A percentile compares a stretch with the other conserved stretches of the same genome.
These are phyloP conservation scores for Daldinia vernicosa DNA, from an alignment of 495 filamentous ascomycete genomes.

Conservation along the genomic window DNA sequence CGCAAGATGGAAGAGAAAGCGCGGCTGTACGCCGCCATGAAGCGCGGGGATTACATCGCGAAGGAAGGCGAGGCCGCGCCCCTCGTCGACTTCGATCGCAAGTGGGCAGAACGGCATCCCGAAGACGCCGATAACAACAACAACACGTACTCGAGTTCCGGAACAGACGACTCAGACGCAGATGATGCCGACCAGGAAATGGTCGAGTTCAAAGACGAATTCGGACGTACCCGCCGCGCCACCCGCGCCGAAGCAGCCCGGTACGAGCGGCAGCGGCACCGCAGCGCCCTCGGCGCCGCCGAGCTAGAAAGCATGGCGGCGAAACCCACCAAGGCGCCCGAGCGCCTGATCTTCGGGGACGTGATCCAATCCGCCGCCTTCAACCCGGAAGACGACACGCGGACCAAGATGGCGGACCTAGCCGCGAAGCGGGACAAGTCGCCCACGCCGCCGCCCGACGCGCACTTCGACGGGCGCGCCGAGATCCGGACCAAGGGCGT, in stretches of 20 bases:
- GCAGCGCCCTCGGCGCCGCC: slow-evolving; percentile 54
- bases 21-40: slow-evolving; percentile 83
- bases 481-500: slow-evolving; percentile 89
- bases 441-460: slow-evolving; percentile 76
- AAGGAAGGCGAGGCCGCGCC: slow-evolving; percentile 64
- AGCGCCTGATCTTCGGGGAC: slow-evolving; percentile 81
- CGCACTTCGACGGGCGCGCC: slow-evolving; percentile 83
- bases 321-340: slow-evolving; percentile 66
- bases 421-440: slow-evolving; percentile 77
- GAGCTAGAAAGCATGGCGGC: slow-evolving; percentile 59
- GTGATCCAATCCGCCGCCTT: slow-evolving; percentile 85
- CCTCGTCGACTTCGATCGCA: slow-evolving; percentile 91
- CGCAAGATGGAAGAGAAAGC: slow-evolving; percentile 88
- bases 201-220: slow-evolving; percentile 88
- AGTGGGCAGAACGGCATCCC: slow-evolving; percentile 79
- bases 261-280: slow-evolving; percentile 58
- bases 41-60: slow-evolving; percentile 71
- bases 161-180: slow-evolving; percentile 46
- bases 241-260: slow-evolving; percentile 70
- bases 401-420: slow-evolving; percentile 71
- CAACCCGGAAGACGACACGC: slow-evolving; percentile 67
- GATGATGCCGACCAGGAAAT: slow-evolving; percentile 61
- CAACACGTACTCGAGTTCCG: slow-evolving; percentile 50
- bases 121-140: slow-evolving; percentile 43
- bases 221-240: slow-evolving; percentile 77